phyloP scores from a whole-genome alignment of 1,139 yeast genomes.

The Protomyces pachydermus region DNA sequence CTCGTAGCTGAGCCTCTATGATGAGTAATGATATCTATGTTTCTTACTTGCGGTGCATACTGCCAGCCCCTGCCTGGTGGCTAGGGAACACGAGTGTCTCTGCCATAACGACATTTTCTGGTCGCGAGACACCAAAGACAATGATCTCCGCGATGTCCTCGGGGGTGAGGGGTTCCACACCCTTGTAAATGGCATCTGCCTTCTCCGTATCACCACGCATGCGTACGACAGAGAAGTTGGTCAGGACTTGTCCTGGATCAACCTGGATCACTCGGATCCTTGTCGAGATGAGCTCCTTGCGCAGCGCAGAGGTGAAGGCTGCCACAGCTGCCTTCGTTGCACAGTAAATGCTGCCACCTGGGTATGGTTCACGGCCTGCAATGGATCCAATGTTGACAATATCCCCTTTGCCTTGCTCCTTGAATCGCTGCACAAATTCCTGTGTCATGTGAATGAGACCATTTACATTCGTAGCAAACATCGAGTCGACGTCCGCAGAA shows the following conservation, averaged over 20 bases:
- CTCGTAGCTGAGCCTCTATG: background rate
- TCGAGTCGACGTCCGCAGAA: slow-evolving; percentile 53
- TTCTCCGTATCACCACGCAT: slow-evolving; percentile 63
- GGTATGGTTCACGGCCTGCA: slow-evolving; percentile 84
- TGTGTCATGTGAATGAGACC: slow-evolving; percentile 71
- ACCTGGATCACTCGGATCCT: slow-evolving; percentile 65
- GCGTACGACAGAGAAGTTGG: slow-evolving; percentile 58
- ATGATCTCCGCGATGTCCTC: slow-evolving; percentile 79
- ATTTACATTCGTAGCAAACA: slow-evolving; percentile 65
- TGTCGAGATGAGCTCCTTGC: slow-evolving; percentile 72
- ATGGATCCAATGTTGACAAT: slow-evolving; percentile 79
- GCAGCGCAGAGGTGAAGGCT: slow-evolving; percentile 67
- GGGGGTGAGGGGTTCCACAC: slow-evolving; percentile 67
- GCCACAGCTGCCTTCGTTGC: slow-evolving; percentile 81
- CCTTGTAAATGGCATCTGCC: slow-evolving; percentile 69
- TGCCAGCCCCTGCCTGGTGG: slow-evolving; percentile 27
- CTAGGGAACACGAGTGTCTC: slow-evolving; percentile 27
- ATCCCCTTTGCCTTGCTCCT: slow-evolving; percentile 60
- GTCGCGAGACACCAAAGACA: slow-evolving; percentile 52
- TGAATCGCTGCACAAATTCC: slow-evolving; percentile 52
- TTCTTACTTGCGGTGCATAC: slow-evolving; percentile 9
- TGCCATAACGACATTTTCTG: slow-evolving; percentile 30
- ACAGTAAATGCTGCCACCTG: slow-evolving; percentile 67
- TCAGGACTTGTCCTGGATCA: slow-evolving; percentile 85
- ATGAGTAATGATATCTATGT: background rate